phyloP scores from a whole-genome alignment of 768 basidiomycete species.

The Imleria badia region DNA sequence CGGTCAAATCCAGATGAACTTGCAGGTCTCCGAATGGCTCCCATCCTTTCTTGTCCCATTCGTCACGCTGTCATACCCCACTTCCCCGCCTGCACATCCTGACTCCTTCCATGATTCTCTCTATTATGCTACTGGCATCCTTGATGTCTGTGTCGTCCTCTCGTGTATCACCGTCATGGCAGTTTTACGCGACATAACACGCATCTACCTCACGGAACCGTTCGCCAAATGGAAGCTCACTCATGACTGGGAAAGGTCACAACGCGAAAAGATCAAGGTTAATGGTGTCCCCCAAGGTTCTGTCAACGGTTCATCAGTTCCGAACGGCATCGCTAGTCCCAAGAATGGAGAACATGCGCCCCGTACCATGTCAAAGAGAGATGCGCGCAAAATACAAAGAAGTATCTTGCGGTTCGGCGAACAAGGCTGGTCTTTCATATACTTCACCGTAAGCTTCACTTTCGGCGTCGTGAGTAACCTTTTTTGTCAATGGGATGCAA shows the following conservation, averaged over 20 bases:
- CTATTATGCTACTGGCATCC: constrained; percentile 68
- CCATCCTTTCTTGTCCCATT: constrained; percentile 51
- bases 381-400: constrained; percentile 61
- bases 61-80: constrained; percentile 70
- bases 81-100: constrained; percentile 48
- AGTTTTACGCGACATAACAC: constrained; percentile 58
- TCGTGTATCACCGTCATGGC: constrained; percentile 86
- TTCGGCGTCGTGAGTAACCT: constrained; percentile 73
- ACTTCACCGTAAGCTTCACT: constrained; percentile 72
- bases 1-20: constrained; percentile 34
- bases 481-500: neutral
- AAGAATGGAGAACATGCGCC: constrained; percentile 22
- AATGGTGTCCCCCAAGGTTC: constrained; percentile 27
- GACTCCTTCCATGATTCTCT: constrained; percentile 71
- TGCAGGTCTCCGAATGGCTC: constrained; percentile 20
- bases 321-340: constrained; percentile 33
- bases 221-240: too few species aligned
- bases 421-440: constrained; percentile 87
- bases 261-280: constrained; percentile 14
- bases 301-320: neutral
- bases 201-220: too few species aligned
- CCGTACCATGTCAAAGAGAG: constrained; percentile 35
- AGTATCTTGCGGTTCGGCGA: constrained; percentile 87
- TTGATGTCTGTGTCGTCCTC: constrained; percentile 74
- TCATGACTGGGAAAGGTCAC: constrained; percentile 42